Conservation (phyloP, 2,329 filamentous ascomycete species). For the Thelonectria rubi region DNA sequence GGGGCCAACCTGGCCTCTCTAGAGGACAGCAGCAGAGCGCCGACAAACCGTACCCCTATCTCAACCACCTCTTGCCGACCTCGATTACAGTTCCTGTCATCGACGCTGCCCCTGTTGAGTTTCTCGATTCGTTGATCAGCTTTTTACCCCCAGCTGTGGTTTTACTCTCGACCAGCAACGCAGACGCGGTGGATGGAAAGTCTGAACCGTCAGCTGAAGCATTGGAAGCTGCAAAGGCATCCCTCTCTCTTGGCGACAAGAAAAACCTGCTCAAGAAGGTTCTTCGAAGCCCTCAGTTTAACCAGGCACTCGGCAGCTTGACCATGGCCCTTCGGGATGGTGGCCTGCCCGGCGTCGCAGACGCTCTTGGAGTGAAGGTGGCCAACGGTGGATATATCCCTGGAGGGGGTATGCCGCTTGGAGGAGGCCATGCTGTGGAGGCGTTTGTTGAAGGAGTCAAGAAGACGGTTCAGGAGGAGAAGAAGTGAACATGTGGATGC, state of each 20-base stretch:
- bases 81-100: constrained; percentile 81
- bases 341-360: constrained; percentile 87
- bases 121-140: constrained; percentile 77
- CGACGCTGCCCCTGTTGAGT: constrained; percentile 68
- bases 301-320: constrained; percentile 84
- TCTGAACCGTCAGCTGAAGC: constrained; percentile 74
- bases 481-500: constrained; percentile 32
- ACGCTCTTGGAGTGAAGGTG: constrained; percentile 82
- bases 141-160: constrained; percentile 83
- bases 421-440: constrained; percentile 87
- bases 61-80: constrained; percentile 85
- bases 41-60: constrained; percentile 78
- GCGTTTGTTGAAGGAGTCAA: constrained; percentile 91
- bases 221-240: constrained; percentile 76
- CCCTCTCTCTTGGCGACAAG: constrained; percentile 80
- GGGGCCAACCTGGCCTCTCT: constrained; percentile 59
- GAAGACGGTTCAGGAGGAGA: constrained; percentile 73
- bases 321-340: constrained; percentile 91
- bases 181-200: constrained; percentile 63
- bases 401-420: constrained; percentile 82
- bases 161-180: constrained; percentile 73
- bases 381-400: constrained; percentile 84
- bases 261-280: constrained; percentile 82
- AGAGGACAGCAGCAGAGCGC: constrained; percentile 47
- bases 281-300: constrained; percentile 88